phyloP scores from a whole-genome alignment of 108 stramenopile species.

The Nitzschia sp. region DNA sequence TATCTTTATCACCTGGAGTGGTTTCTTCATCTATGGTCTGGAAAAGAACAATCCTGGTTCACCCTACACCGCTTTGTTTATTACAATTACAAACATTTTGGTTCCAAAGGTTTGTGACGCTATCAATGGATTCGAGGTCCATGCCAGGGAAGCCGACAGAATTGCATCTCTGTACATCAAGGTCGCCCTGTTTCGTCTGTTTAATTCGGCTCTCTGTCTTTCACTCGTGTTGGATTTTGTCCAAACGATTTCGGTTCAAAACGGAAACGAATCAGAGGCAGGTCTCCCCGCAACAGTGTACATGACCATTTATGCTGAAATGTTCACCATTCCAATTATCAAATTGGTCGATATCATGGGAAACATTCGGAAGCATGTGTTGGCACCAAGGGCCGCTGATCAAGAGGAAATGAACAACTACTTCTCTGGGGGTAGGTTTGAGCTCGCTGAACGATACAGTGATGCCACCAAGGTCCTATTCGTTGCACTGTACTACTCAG shows the following conservation, averaged over 20 bases:
- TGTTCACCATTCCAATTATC: constrained; percentile 61
- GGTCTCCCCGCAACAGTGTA: constrained; percentile 32
- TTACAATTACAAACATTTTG: constrained; percentile 63
- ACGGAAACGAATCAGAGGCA: constrained; percentile 9
- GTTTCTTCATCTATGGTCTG: background rate
- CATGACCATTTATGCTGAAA: constrained; percentile 70
- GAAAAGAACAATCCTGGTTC: too few species aligned
- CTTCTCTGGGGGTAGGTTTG: constrained; percentile 67
- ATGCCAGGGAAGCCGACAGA: constrained; percentile 63
- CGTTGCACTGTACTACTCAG: constrained; percentile 70
- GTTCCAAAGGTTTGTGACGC: constrained; percentile 77
- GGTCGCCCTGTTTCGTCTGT: background rate
- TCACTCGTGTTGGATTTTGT: constrained; percentile 79
- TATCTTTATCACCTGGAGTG: constrained; percentile 17
- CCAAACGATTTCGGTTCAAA: constrained; percentile 18
- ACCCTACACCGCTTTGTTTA: constrained; percentile 47
- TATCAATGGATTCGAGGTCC: constrained; percentile 64
- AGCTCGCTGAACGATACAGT: constrained; percentile 76
- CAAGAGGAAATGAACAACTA: constrained; percentile 79
- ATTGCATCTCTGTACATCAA: constrained; percentile 78
- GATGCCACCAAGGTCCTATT: constrained; percentile 65
- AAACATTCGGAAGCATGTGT: constrained; percentile 65
- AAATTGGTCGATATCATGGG: constrained; percentile 57
- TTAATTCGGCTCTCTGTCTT: background rate
- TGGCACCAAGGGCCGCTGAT: constrained; percentile 72